Conservation (phyloP, 179 eudicot species). For the Amaranthus tricolor region DNA sequence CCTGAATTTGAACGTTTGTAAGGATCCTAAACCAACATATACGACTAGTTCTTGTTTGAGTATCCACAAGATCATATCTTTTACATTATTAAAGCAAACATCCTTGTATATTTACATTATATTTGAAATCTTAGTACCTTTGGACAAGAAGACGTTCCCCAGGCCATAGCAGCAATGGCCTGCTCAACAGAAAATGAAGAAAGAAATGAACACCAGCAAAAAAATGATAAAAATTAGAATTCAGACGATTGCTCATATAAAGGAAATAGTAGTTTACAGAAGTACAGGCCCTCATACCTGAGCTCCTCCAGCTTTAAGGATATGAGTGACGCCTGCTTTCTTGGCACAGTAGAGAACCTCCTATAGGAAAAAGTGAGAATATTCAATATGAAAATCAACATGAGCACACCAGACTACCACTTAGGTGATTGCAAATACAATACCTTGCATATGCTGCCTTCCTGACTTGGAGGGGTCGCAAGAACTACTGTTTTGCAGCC, state of each 20-base stretch:
- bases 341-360: constrained; percentile 98
- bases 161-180: constrained; percentile 99
- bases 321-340: constrained; percentile 98
- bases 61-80: too few relatives aligned
- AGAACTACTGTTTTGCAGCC: constrained; percentile 92
- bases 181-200: constrained; percentile 33
- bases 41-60: too few relatives aligned
- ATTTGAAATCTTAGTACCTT: constrained; percentile 49
- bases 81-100: too few relatives aligned
- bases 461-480: constrained; percentile 90
- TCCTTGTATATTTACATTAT: not conserved
- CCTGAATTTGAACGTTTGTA: too few relatives aligned
- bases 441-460: constrained; percentile 97
- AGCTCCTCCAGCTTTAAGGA: constrained; percentile 99
- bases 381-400: not conserved
- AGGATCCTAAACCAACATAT: too few relatives aligned
- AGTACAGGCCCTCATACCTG: constrained; percentile 53
- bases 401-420: not conserved
- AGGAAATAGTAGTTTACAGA: not conserved
- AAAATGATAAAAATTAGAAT: constrained; percentile 8
- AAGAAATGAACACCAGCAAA: constrained; percentile 7
- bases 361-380: constrained; percentile 28
- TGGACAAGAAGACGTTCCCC: constrained; percentile 98
- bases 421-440: not conserved
- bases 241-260: not conserved